Percentiles rank a stretch among this genome's conserved stretches.
Conservation (phyloP, 257 asterid genomes). For the Forsythia viridissima region DNA sequence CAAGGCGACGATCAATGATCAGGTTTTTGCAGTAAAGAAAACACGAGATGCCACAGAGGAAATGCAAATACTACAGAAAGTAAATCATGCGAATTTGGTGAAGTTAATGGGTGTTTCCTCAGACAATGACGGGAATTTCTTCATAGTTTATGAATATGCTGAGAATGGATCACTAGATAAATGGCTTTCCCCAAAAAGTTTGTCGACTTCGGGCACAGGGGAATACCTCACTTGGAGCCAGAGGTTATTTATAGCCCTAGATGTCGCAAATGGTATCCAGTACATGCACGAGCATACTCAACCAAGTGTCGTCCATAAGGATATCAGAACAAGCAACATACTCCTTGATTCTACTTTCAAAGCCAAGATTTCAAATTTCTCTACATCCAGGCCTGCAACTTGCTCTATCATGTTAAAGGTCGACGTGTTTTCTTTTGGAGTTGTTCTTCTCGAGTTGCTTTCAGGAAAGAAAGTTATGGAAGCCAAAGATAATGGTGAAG, state of each 20-base stretch:
- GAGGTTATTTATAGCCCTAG: constrained; percentile 61
- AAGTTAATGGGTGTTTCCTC: constrained; percentile 69
- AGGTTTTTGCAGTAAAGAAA: constrained; percentile 57
- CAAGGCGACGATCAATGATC: constrained; percentile 48
- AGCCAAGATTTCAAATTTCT: constrained; percentile 68
- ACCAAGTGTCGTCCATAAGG: constrained; percentile 71
- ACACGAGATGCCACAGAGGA: constrained; percentile 60
- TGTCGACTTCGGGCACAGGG: constrained; percentile 29
- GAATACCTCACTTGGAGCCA: constrained; percentile 54
- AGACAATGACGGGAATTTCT: constrained; percentile 49
- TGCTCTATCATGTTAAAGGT: constrained; percentile 47
- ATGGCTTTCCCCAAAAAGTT: constrained; percentile 44
- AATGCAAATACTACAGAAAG: constrained; percentile 58
- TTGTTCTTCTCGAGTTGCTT: constrained; percentile 66
- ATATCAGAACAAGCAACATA: constrained; percentile 57
- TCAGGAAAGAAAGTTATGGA: constrained; percentile 65
- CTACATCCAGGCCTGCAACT: constrained; percentile 52
- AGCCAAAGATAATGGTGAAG: constrained; percentile 47
- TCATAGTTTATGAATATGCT: constrained; percentile 59
- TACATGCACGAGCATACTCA: constrained; percentile 80
- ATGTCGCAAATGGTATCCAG: constrained; percentile 78
- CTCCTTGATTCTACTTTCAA: constrained; percentile 68
- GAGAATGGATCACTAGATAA: constrained; percentile 68
- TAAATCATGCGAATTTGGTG: constrained; percentile 68
- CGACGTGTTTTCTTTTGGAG: constrained; percentile 74